Evolutionary conservation across 805 yeast species (phyloP), one percentile per base, ranked within the genome.

Genomic region (Lachancea lanzarotensis): DNA sequence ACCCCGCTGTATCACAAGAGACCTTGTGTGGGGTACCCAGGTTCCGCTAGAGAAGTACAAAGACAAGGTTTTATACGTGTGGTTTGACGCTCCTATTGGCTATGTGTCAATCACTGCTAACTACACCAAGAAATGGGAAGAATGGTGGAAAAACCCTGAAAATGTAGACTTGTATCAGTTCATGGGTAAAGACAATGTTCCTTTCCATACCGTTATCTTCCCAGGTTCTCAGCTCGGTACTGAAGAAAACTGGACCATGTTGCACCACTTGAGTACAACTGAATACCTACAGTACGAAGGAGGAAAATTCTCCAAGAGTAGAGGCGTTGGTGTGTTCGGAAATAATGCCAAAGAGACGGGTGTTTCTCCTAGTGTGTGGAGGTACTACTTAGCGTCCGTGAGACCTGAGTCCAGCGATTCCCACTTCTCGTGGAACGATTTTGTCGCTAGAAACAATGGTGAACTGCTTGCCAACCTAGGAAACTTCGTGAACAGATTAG

Each of bases 101-200:
- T 93, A 93, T 65, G 81, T 90, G 47, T 88, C 97, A 41, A 93
- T 93, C 60, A 93, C 99, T 25, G 97, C 98, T 20, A 84, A 84
- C 65, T 95, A 91, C 69, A 81, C 88, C 15, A 66, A 74, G 35
- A 70, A 70, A 37, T 91, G 98, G 98, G 70, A 75, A 57, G 63
- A 78, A 55, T 91, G 98, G 98, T 93, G 99, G 99, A 79, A 78
- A 57, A 74, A 84, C 60, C 95, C 96, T n/a, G 88, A 89, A 43
- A 65, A 89, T 50, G 96, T 93, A 51, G 69, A 84, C 53, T 72
- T 93, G 54, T 88, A 86, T 66, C 99, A 93, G 72, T 93, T 93
- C 67, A 93, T 93, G 99, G 99, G 99, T 68, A 93, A 93, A 67
- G 99, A 93, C 68, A 93, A 93, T 62, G 97, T 90, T 58, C 97